Base-by-base conservation (phyloP, 2,329 filamentous ascomycete genomes). In the Fonsecaea pugnacius region DNA sequence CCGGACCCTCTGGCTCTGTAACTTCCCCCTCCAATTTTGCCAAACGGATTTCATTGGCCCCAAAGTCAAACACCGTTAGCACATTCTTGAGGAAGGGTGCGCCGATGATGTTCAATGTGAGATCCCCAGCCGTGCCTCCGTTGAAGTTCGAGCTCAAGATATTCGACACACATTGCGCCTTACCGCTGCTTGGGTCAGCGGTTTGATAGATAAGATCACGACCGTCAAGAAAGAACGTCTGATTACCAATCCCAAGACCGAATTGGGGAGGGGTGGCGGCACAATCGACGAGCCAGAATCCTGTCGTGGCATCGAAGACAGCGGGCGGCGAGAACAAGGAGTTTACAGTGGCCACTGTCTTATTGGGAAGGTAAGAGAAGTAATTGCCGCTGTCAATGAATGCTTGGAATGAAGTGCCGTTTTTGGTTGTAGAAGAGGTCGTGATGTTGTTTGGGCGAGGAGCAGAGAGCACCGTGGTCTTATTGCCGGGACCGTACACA, bases 1-100 rank as follows among this genome's bases (percentile, higher is more conserved):
- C 32, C 30, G 36, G 38, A 9, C 52, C 33, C 43, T 57, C 16
- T 14, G 27, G 38, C 43, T 53, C 40, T 4, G 55, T 53, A 1
- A 63, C 61, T 14, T 63, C 61, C 18, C 61, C 61, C 33, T 30
- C 18, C 61, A 63, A 54, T 16, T 48, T 58, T 9, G 61, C 61
- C 33, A 63, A 55, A 7, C 55, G 24, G 9, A 63, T 59, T 35
- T 54, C 48, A 58, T 63, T 63, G 21, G 74, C 77, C 10, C 80
- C 81, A 63, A 84, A 75, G 73, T 84, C 82, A 72, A 81, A 83
- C 1, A 84, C 81, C 9, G 78, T 74, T 4, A 84, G 72, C 0
- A 84, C 82, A 65, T 81, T 83, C 72, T 81, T 82, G 72, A 83
- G 72, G 66, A 82, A 84, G 3, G 76, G 73, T 58, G 80, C 80